Evolutionary conservation across 2,329 filamentous ascomycete species (phyloP).

Genomic region (Colletotrichum endophyticum): DNA sequence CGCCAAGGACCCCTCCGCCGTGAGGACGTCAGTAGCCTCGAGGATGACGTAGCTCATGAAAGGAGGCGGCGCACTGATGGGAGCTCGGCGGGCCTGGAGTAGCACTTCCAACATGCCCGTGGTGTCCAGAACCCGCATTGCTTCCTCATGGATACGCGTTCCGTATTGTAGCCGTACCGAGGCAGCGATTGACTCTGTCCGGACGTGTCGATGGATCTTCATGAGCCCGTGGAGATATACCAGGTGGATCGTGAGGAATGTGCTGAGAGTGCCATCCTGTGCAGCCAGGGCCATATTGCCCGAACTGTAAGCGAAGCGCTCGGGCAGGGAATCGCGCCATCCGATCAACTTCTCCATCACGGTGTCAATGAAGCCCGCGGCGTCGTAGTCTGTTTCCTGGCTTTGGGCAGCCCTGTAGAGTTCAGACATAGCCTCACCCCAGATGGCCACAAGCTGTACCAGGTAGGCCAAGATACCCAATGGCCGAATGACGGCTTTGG

Average conservation of each 20-base stretch:
- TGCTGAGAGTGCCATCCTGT: slow-evolving; percentile 56
- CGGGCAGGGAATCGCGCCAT: slow-evolving; percentile 65
- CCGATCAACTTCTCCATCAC: slow-evolving; percentile 55
- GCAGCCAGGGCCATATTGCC: slow-evolving; percentile 63
- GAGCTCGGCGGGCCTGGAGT: slow-evolving; percentile 32
- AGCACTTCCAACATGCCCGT: slow-evolving; percentile 44
- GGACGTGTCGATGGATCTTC: slow-evolving; percentile 67
- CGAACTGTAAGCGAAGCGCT: slow-evolving; percentile 56
- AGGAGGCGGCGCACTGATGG: slow-evolving; percentile 56
- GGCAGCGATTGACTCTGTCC: slow-evolving; percentile 38
- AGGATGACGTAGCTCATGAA: slow-evolving; percentile 67
- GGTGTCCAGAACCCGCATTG: slow-evolving; percentile 55
- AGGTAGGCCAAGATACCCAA: slow-evolving; percentile 63
- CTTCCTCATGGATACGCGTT: slow-evolving; percentile 54
- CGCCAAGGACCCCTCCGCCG: slow-evolving; percentile 59
- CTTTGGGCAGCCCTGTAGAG: slow-evolving; percentile 43
- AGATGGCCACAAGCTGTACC: slow-evolving; percentile 67
- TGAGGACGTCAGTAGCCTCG: slow-evolving; percentile 70
- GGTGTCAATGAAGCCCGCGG: slow-evolving; percentile 44
- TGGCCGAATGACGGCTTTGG: slow-evolving; percentile 27
- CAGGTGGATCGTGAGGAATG: slow-evolving; percentile 68
- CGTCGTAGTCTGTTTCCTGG: background rate
- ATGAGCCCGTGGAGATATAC: slow-evolving; percentile 70
- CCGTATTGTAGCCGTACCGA: slow-evolving; percentile 50
- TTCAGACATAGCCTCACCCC: slow-evolving; percentile 66